A percentile compares a stretch with the other conserved stretches of the same genome.
These are phyloP conservation scores for Ascochyta rabiei DNA, from an alignment of 2,329 filamentous ascomycete species.

Conservation along the genomic window DNA sequence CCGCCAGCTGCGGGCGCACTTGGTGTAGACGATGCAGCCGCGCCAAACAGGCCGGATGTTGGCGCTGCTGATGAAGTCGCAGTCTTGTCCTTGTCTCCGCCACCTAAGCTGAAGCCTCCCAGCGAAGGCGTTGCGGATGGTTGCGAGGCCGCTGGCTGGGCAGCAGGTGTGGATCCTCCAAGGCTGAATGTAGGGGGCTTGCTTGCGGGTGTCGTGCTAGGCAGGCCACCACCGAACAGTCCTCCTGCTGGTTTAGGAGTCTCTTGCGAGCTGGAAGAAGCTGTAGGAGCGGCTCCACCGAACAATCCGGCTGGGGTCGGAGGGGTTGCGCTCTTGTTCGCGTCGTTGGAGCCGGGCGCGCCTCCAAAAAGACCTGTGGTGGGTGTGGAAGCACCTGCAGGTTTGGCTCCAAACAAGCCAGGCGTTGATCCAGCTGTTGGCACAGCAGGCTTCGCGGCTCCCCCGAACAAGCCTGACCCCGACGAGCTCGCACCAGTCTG, in stretches of 20 bases:
- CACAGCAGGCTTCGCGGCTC: constrained; percentile 32
- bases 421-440: constrained; percentile 34
- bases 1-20: constrained; percentile 20
- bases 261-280: constrained; percentile 42
- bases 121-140: constrained; percentile 23
- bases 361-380: constrained; percentile 26
- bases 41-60: constrained; percentile 27
- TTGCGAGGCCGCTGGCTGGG: constrained; percentile 33
- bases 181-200: constrained; percentile 37
- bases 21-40: constrained; percentile 19
- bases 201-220: constrained; percentile 38
- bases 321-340: constrained; percentile 39
- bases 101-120: constrained; percentile 28
- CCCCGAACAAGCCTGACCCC: constrained; percentile 25
- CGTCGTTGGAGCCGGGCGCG: constrained; percentile 35
- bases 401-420: constrained; percentile 38
- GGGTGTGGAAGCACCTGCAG: constrained; percentile 29
- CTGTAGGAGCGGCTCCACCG: constrained; percentile 30
- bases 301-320: constrained; percentile 30
- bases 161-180: constrained; percentile 31
- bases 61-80: constrained; percentile 33
- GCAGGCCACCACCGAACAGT: constrained; percentile 34
- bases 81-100: constrained; percentile 22
- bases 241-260: constrained; percentile 39
- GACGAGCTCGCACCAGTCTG: constrained; percentile 18